Evolutionary conservation across 768 basidiomycete genomes (phyloP).

Genomic region (Lepiota subincarnata): DNA sequence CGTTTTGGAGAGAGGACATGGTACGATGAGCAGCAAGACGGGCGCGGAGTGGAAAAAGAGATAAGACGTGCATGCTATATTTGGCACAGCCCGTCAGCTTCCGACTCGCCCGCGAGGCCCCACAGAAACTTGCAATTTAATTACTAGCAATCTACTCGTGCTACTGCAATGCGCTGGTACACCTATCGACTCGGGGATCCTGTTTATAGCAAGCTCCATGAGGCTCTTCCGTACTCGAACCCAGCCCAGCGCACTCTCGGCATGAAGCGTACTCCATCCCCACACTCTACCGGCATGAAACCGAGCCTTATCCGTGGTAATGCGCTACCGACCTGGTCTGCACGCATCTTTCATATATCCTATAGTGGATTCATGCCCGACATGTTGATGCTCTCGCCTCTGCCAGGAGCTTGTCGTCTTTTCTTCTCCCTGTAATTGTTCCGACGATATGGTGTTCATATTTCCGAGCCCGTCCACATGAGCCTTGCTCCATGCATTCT

Average conservation of each 20-base stretch:
- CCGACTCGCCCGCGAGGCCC: too few species aligned
- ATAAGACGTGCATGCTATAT: not conserved
- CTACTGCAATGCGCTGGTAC: too few species aligned
- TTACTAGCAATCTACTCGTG: too few species aligned
- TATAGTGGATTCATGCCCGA: too few species aligned
- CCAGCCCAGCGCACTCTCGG: too few species aligned
- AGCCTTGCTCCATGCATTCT: not conserved
- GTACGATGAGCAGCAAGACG: slow-evolving; percentile 13
- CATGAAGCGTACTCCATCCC: too few species aligned
- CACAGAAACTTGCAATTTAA: too few species aligned
- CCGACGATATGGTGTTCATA: slow-evolving; percentile 4
- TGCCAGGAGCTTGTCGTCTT: not conserved
- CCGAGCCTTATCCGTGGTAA: slow-evolving; percentile 22
- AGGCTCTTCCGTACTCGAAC: too few species aligned
- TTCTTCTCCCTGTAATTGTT: not conserved
- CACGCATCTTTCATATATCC: not conserved
- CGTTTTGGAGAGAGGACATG: slow-evolving; percentile 16
- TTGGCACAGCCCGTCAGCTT: too few species aligned
- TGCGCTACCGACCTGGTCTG: slow-evolving; percentile 1
- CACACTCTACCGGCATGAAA: slow-evolving; percentile 14
- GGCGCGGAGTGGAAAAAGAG: not conserved
- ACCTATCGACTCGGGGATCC: too few species aligned
- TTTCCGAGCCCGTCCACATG: slow-evolving; percentile 1
- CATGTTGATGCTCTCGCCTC: not conserved
- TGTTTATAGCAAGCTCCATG: too few species aligned